Conservation (phyloP, 2,329 filamentous ascomycete species). For the Trichoderma semiorbis region DNA sequence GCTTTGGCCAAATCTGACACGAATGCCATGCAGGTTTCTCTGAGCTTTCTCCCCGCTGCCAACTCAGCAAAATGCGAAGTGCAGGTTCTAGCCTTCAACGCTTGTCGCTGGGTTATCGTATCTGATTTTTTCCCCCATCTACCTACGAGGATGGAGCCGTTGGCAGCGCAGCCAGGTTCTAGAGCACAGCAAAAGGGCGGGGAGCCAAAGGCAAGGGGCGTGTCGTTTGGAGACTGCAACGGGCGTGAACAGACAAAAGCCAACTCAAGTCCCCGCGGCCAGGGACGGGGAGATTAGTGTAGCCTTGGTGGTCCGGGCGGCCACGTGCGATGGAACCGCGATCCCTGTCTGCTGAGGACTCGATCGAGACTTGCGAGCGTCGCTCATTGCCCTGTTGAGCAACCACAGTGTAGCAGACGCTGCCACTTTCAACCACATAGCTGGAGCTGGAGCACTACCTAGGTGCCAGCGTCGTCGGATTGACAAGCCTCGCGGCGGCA, state of each 20-base stretch:
- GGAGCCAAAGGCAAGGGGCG: neutral
- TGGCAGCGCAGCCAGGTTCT: neutral
- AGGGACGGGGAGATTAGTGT: constrained; percentile 22
- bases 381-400: constrained; percentile 18
- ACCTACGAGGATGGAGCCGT: neutral
- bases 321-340: constrained; percentile 23
- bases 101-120: neutral
- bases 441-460: neutral
- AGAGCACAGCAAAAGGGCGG: neutral
- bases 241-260: neutral
- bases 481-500: neutral
- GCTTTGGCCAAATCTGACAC: neutral
- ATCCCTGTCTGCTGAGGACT: constrained; percentile 15
- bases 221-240: neutral
- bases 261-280: neutral
- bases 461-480: neutral
- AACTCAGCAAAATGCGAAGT: neutral
- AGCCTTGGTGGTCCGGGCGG: constrained; percentile 20
- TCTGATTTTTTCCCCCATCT: neutral
- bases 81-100: neutral
- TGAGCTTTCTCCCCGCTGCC: neutral
- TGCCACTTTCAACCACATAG: neutral
- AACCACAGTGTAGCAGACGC: neutral
- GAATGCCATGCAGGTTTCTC: neutral
- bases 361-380: constrained; percentile 16